Evolutionary conservation across 306 rosid species (phyloP).

Genomic region (Alnus glutinosa): DNA sequence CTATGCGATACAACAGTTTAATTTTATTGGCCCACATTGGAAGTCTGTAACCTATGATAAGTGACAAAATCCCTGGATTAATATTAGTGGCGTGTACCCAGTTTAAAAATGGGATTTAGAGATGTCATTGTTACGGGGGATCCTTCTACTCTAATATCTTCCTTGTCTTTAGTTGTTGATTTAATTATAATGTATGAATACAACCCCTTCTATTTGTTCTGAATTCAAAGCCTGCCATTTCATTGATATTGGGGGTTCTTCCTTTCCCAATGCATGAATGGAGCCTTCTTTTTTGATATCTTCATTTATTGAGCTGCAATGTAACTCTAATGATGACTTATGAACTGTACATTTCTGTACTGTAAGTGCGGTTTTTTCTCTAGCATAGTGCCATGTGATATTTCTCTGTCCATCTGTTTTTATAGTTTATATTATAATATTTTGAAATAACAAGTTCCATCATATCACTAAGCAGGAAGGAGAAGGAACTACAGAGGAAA

Average conservation of each 20-base stretch:
- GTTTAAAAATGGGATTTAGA: background rate
- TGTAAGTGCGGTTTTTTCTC: background rate
- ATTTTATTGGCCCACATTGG: too few species aligned
- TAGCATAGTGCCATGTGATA: background rate
- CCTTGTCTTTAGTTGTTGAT: background rate
- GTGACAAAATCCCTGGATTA: background rate
- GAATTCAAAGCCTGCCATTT: background rate
- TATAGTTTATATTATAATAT: background rate
- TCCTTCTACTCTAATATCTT: background rate
- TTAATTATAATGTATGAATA: background rate
- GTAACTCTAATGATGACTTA: background rate
- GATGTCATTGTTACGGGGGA: background rate
- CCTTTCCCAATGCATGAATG: background rate
- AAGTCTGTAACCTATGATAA: background rate
- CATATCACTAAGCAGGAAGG: conserved; percentile 32
- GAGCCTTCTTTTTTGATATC: background rate
- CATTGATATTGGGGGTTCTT: background rate
- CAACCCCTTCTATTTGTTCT: background rate
- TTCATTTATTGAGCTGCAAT: background rate
- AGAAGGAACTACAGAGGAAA: conserved; percentile 38
- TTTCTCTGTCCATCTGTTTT: background rate
- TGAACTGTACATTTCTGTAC: background rate
- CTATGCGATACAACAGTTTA: too few species aligned
- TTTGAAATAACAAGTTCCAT: background rate
- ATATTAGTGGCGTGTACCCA: background rate